Percentiles rank a stretch among this genome's conserved stretches.
Evolutionary conservation across 495 filamentous ascomycete genomes (phyloP).

Genomic region (Talaromyces borbonicus): DNA sequence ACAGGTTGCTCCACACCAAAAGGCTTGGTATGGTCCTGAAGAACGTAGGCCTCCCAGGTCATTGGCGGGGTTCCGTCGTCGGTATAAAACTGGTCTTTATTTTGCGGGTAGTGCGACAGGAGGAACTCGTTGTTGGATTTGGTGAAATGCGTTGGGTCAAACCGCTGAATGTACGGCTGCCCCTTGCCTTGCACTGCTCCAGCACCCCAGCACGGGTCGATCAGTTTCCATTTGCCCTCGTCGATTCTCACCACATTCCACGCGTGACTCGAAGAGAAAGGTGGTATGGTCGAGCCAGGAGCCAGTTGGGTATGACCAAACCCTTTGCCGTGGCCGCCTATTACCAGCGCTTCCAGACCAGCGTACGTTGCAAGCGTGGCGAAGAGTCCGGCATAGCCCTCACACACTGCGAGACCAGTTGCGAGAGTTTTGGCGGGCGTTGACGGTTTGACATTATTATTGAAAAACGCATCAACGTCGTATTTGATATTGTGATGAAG

Average conservation of each 20-base stretch:
- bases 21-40: slow-evolving; percentile 38
- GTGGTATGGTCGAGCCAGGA: slow-evolving; percentile 48
- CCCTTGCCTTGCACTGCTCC: slow-evolving; percentile 45
- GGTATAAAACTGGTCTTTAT: slow-evolving; percentile 60
- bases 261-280: slow-evolving; percentile 57
- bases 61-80: slow-evolving; percentile 44
- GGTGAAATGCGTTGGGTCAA: slow-evolving; percentile 63
- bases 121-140: slow-evolving; percentile 78
- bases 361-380: slow-evolving; percentile 59
- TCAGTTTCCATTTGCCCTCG: slow-evolving; percentile 76
- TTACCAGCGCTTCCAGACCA: slow-evolving; percentile 59
- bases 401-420: slow-evolving; percentile 76
- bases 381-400: slow-evolving; percentile 84
- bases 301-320: slow-evolving; percentile 52
- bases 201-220: slow-evolving; percentile 91
- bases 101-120: slow-evolving; percentile 61
- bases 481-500: slow-evolving; percentile 89
- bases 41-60: slow-evolving; percentile 72
- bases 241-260: slow-evolving; percentile 93
- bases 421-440: slow-evolving; percentile 58
- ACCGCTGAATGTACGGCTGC: slow-evolving; percentile 52
- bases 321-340: slow-evolving; percentile 82
- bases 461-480: slow-evolving; percentile 68
- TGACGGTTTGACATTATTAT: slow-evolving; percentile 51
- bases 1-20: slow-evolving; percentile 34